Evolutionary conservation across 345 rosid genomes (phyloP), one percentile per base, ranked within the genome.

Genomic region (Xanthoceras sorbifolium): DNA sequence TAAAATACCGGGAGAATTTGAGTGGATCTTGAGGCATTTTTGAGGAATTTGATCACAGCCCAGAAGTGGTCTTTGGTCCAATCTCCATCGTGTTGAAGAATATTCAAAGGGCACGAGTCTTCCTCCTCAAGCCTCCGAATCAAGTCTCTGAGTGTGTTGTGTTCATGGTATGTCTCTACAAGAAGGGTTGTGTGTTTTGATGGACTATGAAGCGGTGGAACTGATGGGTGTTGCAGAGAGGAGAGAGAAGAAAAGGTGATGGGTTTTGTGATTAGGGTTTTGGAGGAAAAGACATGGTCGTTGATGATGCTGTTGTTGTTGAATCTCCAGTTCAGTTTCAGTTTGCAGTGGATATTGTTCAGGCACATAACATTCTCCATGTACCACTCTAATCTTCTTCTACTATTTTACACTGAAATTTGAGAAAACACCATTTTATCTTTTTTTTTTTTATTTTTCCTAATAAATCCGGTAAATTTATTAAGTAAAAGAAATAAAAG

Each of bases 51-150:
- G 75, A 90, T 77, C 17, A 83, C 87, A 44, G 85, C 74, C 92
- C 94, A 90, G 86, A 93, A 89, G 59, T 69, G 89, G 69, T 89
- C 82, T 71, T 85, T 80, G 76, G 82, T 80, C 93, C 93, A 92
- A 72, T 90, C 92, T 64, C 89, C 92, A 78, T 89, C 91, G 4
- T 88, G 85, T 9, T 79, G 59, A 86, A 90, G 95, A 4, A 89
- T 25, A 34, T 46, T 80, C 82, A 86, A 62, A 76, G 95, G 90
- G 83, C 76, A 85, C 0, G 90, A 83, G 20, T 64, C 83, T 46
- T 83, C 76, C 74, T 22, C 38, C 10, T 36, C 60, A 11, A 90
- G 91, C 77, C 81, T 84, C 34, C 78, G 79, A 26, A 76, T 66
- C 64, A 89, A 79, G 67, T 79, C 82, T 60, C 40, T 83, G 81